Percentiles rank a stretch among this genome's conserved stretches.
These are phyloP conservation scores for Chalciporus piperatus DNA, from an alignment of 768 basidiomycete species.

Conservation along the genomic window DNA sequence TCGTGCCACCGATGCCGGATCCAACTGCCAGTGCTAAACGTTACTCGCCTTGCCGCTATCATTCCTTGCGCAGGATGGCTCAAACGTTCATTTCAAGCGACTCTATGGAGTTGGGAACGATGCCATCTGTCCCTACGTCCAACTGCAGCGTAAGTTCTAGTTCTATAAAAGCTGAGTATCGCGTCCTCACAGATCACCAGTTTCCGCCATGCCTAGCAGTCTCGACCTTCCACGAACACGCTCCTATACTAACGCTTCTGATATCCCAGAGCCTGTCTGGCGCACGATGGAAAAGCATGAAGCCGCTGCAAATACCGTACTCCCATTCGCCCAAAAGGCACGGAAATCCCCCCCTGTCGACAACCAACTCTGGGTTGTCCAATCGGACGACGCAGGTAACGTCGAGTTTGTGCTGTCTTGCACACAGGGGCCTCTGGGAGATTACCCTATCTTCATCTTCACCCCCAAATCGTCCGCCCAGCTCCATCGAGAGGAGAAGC, in stretches of 20 bases:
- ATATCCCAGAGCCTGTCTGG: conserved; percentile 30
- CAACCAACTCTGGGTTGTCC: conserved; percentile 33
- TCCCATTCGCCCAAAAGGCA: conserved; percentile 34
- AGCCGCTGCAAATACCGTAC: conserved; percentile 38
- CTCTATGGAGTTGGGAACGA: neutral
- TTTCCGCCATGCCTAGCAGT: conserved; percentile 21
- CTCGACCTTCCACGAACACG: conserved; percentile 1
- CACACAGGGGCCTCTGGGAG: conserved; percentile 51
- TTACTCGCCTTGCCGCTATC: conserved; percentile 7
- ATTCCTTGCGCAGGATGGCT: conserved; percentile 19
- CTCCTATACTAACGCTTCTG: conserved; percentile 5
- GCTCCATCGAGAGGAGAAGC: conserved; percentile 27
- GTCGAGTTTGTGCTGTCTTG: conserved; percentile 52
- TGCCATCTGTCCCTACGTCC: neutral
- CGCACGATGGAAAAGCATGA: conserved; percentile 28
- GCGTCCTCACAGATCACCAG: conserved; percentile 13
- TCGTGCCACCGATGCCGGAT: neutral
- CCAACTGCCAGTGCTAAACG: neutral
- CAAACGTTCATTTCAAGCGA: conserved; percentile 4
- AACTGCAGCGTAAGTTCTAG: neutral
- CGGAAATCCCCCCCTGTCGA: neutral
- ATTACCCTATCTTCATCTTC: conserved; percentile 68
- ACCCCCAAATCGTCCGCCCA: conserved; percentile 39
- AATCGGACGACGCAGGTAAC: conserved; percentile 11
- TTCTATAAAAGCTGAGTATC: conserved; percentile 9